Evolutionary conservation across 164 flowering plant genomes (phyloP), one percentile per base, ranked within the genome.

Genomic region (Nymphaea thermarum): DNA sequence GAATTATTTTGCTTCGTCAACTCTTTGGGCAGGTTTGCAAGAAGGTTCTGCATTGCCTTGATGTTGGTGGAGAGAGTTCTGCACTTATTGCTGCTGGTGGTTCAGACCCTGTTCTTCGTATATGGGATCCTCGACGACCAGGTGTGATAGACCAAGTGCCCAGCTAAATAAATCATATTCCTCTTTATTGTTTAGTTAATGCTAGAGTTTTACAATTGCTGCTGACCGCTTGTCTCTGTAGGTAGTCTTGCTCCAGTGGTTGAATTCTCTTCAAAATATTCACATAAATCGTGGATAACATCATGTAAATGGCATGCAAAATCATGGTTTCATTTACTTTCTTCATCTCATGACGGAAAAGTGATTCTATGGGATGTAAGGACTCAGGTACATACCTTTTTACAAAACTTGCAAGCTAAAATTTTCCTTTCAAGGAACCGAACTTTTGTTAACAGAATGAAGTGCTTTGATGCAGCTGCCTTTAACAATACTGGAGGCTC

Each of bases 101-200:
- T 73, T 91, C 98, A 70, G 98, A 94, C 67, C 83, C 89, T n/a
- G 69, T 84, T 68, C 80, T 94, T 67, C 80, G 95, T 77, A 79
- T 94, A 70, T 94, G 98, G 99, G 99, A 94, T 85, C 95, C 98
- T 74, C 93, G 99, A 62, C 91, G 86, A 77, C 96, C 96, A 82
- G 98, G 98, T 87, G 2, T 0, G 14, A 15, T 51, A 51, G 57
- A 51, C 57, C 57, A 51, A 51, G 14, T 15, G 14, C 2, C 8
- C 14, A 15, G 8, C 8, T 8, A 51, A 51, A 10, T 51, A 51
- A 51, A 51, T 8, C 12, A 51, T 51, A 15, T 51, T 51, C 57
- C 36, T 51, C 14, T 51, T 3, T 3, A 3, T 4, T 4, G 14
- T 8, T 51, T 51, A 15, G 57, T 51, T 51, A 10, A 5, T 51